Percentiles rank a stretch among this genome's conserved stretches.
Conservation (phyloP, 2,329 filamentous ascomycete genomes). For the Didymella keratinophila region DNA sequence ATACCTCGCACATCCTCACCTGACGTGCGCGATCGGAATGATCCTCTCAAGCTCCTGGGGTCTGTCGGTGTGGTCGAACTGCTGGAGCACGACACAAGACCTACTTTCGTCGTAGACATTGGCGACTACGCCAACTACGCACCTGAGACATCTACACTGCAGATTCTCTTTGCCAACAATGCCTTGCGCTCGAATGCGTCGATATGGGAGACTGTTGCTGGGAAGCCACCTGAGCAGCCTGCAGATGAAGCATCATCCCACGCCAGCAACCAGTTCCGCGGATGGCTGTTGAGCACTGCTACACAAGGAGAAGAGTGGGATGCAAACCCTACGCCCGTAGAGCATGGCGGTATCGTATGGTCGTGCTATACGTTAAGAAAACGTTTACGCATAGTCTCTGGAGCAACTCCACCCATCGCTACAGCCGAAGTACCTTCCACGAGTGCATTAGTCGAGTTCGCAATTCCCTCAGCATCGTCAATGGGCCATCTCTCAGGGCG, state of each 20-base stretch:
- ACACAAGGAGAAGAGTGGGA: slow-evolving; percentile 62
- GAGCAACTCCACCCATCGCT: slow-evolving; percentile 37
- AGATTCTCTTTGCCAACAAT: slow-evolving; percentile 73
- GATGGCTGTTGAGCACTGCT: slow-evolving; percentile 70
- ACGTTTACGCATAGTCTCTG: slow-evolving; percentile 73
- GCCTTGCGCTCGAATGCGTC: slow-evolving; percentile 67
- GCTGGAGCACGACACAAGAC: slow-evolving; percentile 77
- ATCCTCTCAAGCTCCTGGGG: slow-evolving; percentile 65
- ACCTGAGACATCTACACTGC: slow-evolving; percentile 58
- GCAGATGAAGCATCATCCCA: slow-evolving; percentile 50
- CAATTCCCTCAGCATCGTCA: slow-evolving; percentile 37
- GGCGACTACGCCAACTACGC: slow-evolving; percentile 64
- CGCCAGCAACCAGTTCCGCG: slow-evolving; percentile 65
- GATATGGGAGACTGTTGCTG: slow-evolving; percentile 65
- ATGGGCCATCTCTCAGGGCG: slow-evolving; percentile 23
- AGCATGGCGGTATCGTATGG: slow-evolving; percentile 74
- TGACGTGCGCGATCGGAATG: slow-evolving; percentile 58
- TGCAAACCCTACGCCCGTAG: slow-evolving; percentile 56
- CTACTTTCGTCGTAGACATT: slow-evolving; percentile 78
- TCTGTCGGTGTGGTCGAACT: slow-evolving; percentile 74
- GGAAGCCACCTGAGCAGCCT: slow-evolving; percentile 45
- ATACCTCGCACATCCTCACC: slow-evolving; percentile 60
- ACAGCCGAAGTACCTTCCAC: slow-evolving; percentile 40
- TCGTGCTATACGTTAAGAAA: slow-evolving; percentile 73
- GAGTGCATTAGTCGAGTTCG: slow-evolving; percentile 44